phyloP scores from a whole-genome alignment of 2,329 filamentous ascomycete species.

The Neopestalotiopsis sp. region DNA sequence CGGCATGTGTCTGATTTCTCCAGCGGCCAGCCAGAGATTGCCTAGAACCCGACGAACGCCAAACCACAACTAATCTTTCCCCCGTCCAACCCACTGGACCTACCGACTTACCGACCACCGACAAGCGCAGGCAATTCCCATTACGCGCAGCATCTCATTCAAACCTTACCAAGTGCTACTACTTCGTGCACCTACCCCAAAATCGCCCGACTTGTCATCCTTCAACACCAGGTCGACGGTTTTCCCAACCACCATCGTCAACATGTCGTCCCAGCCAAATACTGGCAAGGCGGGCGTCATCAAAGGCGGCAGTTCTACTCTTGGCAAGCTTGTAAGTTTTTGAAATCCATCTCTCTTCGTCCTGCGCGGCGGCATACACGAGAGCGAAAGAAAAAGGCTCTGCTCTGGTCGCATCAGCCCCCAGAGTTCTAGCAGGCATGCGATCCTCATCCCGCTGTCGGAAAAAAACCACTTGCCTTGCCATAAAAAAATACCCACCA shows the following conservation, averaged over 20 bases:
- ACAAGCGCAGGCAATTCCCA: not conserved
- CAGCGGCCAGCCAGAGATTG: not conserved
- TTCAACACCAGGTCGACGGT: constrained; percentile 16
- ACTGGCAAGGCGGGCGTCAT: constrained; percentile 65
- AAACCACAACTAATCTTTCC: not conserved
- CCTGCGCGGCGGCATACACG: not conserved
- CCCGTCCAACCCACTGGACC: not conserved
- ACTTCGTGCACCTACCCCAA: constrained; percentile 9
- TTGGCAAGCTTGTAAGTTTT: constrained; percentile 66
- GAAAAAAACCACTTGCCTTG: not conserved
- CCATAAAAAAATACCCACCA: not conserved
- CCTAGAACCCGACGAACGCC: too few species aligned
- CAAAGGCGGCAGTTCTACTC: constrained; percentile 56
- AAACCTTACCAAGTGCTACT: constrained; percentile 1
- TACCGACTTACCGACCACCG: not conserved
- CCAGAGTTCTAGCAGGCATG: not conserved
- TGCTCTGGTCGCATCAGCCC: constrained; percentile 7
- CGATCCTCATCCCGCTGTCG: not conserved
- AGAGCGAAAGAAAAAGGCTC: not conserved
- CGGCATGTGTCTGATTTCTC: not conserved
- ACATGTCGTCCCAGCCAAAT: constrained; percentile 27
- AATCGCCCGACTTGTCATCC: constrained; percentile 13
- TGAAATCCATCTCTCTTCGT: not conserved
- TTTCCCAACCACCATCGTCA: constrained; percentile 7
- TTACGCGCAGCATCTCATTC: constrained; percentile 10